A percentile compares a stretch with the other conserved stretches of the same genome.
These are phyloP conservation scores for Saccharomycopsis fermentans DNA, from an alignment of 805 yeast species.

Conservation along the genomic window DNA sequence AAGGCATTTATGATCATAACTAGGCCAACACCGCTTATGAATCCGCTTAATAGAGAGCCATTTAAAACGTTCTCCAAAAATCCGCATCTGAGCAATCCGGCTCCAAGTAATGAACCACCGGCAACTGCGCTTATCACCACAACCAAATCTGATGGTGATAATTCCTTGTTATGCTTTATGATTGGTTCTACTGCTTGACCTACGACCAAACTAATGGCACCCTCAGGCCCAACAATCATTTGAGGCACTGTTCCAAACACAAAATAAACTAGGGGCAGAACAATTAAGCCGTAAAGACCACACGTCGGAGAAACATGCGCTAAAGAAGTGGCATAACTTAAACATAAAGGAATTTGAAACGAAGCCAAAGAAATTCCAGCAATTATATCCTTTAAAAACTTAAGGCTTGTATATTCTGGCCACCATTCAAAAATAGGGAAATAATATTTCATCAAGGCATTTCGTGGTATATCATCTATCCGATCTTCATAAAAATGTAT, in stretches of 20 bases:
- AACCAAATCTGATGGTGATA: slow-evolving; percentile 42
- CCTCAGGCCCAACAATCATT: slow-evolving; percentile 88
- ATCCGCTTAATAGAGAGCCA: slow-evolving; percentile 68
- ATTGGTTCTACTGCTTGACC: slow-evolving; percentile 68
- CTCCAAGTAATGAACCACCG: slow-evolving; percentile 60
- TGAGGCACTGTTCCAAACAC: slow-evolving; percentile 79
- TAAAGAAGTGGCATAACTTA: slow-evolving; percentile 64
- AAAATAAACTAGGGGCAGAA: slow-evolving; percentile 72
- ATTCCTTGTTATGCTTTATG: slow-evolving; percentile 31
- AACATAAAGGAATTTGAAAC: slow-evolving; percentile 80
- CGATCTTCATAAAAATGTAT: background rate
- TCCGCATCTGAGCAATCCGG: slow-evolving; percentile 79
- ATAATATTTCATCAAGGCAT: slow-evolving; percentile 40
- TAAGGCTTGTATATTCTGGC: slow-evolving; percentile 34
- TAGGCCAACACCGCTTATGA: slow-evolving; percentile 75
- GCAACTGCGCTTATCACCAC: slow-evolving; percentile 64
- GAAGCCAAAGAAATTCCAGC: slow-evolving; percentile 87
- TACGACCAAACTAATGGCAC: slow-evolving; percentile 72
- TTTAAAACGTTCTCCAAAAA: slow-evolving; percentile 74
- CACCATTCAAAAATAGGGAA: slow-evolving; percentile 63
- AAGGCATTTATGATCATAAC: slow-evolving; percentile 73
- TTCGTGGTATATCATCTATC: background rate
- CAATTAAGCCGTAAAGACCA: slow-evolving; percentile 66
- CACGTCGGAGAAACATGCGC: slow-evolving; percentile 77
- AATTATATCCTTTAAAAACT: slow-evolving; percentile 49